Base-by-base conservation (phyloP, 169 alveolate species). In the Cryptosporidium xiaoi region DNA sequence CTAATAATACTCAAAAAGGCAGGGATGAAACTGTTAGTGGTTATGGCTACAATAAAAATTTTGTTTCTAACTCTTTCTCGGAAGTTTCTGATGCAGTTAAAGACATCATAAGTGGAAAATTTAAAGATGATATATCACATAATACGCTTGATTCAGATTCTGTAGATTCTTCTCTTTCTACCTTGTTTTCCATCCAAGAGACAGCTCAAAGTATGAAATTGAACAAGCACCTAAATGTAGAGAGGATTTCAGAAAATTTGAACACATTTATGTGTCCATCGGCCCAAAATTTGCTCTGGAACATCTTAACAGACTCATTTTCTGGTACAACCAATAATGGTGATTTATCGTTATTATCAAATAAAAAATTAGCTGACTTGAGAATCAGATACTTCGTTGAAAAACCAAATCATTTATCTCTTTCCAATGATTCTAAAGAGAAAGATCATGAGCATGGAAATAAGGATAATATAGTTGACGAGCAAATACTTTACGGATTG, bases 261-360 rank as follows among this genome's bases (percentile, higher is more conserved):
- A 77, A 77, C 24, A 77, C 87, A 16, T 77, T 51, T 40, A 60
- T 77, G 71, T 77, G 87, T 62, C 87, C 87, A 77, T 46, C 71
- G 2, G 51, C 87, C 27, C 46, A 71, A 4, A 60, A 34, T 18
- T 34, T 77, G 18, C 64, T 77, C 12, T 62, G 71, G 71, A 60
- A 34, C 29, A 18, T 77, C 29, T 15, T 77, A 16, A 77, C 40
- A 12, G 10, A 27, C 16, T 6, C 34, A 1, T 69, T 44, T 15
- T 16, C 55, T 8, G 56, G 40, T n/a, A 24, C n/a, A 5, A 15
- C 4, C 24, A 33, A 53, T 1, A 20, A 13, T 2, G 12, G 12
- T 53, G 4, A 40, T 40, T 3, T 8, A 6, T 3, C 13, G 10
- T 40, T 8, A 8, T 8, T 40, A 0, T 8, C 48, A 8, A 53